A percentile compares a stretch with the other conserved stretches of the same genome.
Conservation (phyloP, 495 filamentous ascomycete species). For the Tuber microsphaerosporum region DNA sequence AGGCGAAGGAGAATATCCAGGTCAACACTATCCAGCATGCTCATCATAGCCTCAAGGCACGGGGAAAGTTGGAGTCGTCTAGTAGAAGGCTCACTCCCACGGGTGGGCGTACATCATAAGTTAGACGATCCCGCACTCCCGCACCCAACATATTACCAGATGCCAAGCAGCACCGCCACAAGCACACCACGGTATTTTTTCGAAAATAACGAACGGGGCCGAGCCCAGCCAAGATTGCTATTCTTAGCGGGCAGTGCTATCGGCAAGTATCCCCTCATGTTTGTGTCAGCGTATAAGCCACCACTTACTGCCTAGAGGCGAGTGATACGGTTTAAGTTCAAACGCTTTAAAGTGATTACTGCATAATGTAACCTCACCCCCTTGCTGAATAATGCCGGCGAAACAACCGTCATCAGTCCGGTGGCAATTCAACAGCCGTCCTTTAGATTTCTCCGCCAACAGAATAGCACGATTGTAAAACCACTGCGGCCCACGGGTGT, state of each 20-base stretch:
- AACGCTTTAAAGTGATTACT: not conserved
- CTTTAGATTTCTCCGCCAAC: not conserved
- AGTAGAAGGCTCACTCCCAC: not conserved
- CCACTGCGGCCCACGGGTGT: not conserved
- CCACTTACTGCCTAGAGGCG: not conserved
- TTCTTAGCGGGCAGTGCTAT: not conserved
- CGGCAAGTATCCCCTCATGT: not conserved
- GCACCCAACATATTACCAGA: not conserved
- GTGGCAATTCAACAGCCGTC: not conserved
- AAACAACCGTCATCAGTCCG: not conserved
- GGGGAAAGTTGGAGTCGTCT: not conserved
- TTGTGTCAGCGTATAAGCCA: not conserved
- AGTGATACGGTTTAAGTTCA: not conserved
- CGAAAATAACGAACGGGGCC: too few relatives aligned
- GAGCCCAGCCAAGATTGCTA: not conserved
- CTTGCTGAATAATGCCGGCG: not conserved
- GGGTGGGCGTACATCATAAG: not conserved
- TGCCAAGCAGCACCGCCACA: not conserved
- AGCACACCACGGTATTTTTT: not conserved
- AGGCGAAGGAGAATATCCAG: not conserved
- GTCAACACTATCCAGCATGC: not conserved
- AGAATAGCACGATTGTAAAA: not conserved
- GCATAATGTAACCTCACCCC: not conserved
- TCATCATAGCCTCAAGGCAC: not conserved
- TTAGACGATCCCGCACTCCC: not conserved